Evolutionary conservation across 306 rosid genomes (phyloP), one percentile per base, ranked within the genome.

Genomic region (Prosopis cineraria): DNA sequence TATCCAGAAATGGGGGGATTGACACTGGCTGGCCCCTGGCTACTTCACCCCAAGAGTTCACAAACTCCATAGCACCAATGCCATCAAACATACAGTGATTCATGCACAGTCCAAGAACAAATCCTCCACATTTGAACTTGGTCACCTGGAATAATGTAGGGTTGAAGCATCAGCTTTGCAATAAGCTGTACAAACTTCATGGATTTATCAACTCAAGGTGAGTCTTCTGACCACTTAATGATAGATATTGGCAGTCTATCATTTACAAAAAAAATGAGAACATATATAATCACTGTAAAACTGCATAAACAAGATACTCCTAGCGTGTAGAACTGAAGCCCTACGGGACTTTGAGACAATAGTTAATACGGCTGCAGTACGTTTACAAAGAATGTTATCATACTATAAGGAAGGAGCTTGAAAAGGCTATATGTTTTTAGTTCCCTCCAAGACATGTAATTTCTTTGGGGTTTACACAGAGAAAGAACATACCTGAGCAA

Each of bases 21-120:
- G 79, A 71, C 29, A 93, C 80, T 7, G 96, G 94, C 52, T 85
- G 73, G 36, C 85, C 91, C 72, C 99, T 88, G 2, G 97, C 96
- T 40, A 73, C 78, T 84, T 93, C 90, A 16, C 93, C 93, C 98
- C 99, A 95, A 3, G 98, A 88, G 76, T 91, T 93, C 72, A 95
- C 89, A 77, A 95, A 93, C 55, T 93, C 90, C 99, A 93, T 91
- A 0, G 97, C 96, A 9, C 83, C 88, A 78, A 95, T 81, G 19
- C 99, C 99, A 80, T 95, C 99, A 47, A 81, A 84, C 98, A 93
- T 93, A 16, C 97, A 88, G 52, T 95, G 99, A 60, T 95, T 95
- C 90, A 88, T 68, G 83, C 96, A 84, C 41, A 95, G 27, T 48
- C 98, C 99, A 58, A 95, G 83, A 39, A 86, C 87, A 74, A 95